phyloP scores from a whole-genome alignment of 2,329 filamentous ascomycete species.

The Sclerotinia glacialis region DNA sequence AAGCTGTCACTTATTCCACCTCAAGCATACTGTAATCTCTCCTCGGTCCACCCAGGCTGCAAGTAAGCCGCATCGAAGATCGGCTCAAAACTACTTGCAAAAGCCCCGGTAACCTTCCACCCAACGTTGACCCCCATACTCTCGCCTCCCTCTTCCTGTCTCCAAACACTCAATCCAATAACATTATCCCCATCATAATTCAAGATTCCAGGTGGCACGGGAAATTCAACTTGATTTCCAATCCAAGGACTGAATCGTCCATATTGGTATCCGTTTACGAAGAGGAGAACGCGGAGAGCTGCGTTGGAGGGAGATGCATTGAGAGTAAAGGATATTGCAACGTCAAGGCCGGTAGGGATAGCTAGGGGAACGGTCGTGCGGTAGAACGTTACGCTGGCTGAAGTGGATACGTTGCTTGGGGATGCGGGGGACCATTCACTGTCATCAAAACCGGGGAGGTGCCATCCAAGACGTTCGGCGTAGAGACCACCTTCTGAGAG shows the following conservation, averaged over 20 bases:
- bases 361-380: constrained; percentile 50
- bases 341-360: constrained; percentile 52
- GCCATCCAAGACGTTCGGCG: constrained; percentile 56
- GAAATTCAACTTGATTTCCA: constrained; percentile 21
- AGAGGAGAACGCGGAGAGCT: constrained; percentile 54
- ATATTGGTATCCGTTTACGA: constrained; percentile 55
- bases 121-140: constrained; percentile 15
- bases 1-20: neutral
- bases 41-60: constrained; percentile 15
- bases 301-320: constrained; percentile 44
- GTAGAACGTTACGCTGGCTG: constrained; percentile 55
- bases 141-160: constrained; percentile 8
- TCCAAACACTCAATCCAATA: constrained; percentile 21
- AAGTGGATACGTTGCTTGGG: constrained; percentile 43
- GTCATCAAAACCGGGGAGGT: constrained; percentile 55
- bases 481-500: constrained; percentile 58
- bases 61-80: constrained; percentile 19
- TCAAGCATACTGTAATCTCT: constrained; percentile 20
- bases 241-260: constrained; percentile 22
- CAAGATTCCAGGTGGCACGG: constrained; percentile 22
- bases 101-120: constrained; percentile 13
- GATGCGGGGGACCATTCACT: constrained; percentile 42
- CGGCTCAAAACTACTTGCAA: constrained; percentile 21
- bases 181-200: constrained; percentile 21
- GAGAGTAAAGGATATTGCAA: constrained; percentile 55